Percentiles rank a stretch among this genome's conserved stretches.
These are phyloP conservation scores for Phalaenopsis equestris DNA, from an alignment of 106 monocot genomes.

Conservation along the genomic window DNA sequence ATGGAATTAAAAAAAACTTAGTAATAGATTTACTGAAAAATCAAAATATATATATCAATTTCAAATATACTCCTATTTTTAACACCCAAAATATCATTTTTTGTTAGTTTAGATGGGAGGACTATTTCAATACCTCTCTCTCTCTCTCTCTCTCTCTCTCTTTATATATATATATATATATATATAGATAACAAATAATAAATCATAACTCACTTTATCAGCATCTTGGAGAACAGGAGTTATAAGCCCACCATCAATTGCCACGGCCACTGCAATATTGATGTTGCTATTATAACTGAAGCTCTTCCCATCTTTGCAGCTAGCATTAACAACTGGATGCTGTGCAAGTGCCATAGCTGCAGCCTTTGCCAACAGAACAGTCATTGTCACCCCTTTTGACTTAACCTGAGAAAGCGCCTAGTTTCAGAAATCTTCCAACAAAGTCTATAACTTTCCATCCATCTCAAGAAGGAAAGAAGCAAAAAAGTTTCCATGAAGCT, in stretches of 20 bases:
- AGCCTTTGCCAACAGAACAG: constrained; percentile 84
- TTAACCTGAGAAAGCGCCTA: constrained; percentile 43
- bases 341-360: constrained; percentile 89
- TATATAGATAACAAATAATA: too few species aligned
- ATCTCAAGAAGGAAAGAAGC: background rate
- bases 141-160: too few species aligned
- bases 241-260: constrained; percentile 92
- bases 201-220: constrained; percentile 57
- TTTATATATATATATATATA: too few species aligned
- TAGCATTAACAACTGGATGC: constrained; percentile 84
- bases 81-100: too few species aligned
- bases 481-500: background rate
- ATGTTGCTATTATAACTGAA: constrained; percentile 75
- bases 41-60: too few species aligned
- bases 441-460: background rate
- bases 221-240: constrained; percentile 98
- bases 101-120: too few species aligned
- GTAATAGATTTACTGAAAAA: too few species aligned
- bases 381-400: constrained; percentile 95
- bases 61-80: too few species aligned
- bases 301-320: constrained; percentile 90
- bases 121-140: too few species aligned
- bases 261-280: constrained; percentile 90
- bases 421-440: background rate
- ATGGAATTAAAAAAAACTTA: too few species aligned